Evolutionary conservation across 1,139 yeast species (phyloP).

Genomic region (Geotrichum histeridarum): DNA sequence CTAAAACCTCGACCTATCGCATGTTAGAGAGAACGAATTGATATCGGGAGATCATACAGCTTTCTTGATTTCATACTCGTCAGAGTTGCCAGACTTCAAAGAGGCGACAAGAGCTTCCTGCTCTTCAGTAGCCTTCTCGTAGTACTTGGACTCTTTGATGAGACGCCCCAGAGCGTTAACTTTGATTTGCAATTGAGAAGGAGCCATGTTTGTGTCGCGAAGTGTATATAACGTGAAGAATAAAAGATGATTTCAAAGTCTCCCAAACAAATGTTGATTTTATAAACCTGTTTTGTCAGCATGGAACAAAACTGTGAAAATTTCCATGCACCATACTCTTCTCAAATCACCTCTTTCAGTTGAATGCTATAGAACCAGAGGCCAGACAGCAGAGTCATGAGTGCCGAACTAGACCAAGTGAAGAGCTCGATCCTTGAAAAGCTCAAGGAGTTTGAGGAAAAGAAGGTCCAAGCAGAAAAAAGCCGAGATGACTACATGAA

Average conservation of each 20-base stretch:
- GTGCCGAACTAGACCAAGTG: slow-evolving; percentile 4
- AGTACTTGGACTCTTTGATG: slow-evolving; percentile 63
- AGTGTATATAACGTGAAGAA: neutral
- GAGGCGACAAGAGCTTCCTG: slow-evolving; percentile 48
- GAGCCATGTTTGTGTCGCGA: slow-evolving; percentile 51
- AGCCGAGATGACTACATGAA: slow-evolving; percentile 6
- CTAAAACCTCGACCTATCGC: slow-evolving; percentile 50
- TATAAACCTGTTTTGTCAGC: neutral
- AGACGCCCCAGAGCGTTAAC: slow-evolving; percentile 68
- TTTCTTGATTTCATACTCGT: slow-evolving; percentile 68
- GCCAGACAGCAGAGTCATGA: neutral
- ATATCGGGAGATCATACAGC: slow-evolving; percentile 34
- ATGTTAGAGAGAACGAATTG: neutral
- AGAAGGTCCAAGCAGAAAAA: slow-evolving; percentile 7
- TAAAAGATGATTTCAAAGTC: neutral
- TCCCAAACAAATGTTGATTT: neutral
- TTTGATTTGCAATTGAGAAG: slow-evolving; percentile 71
- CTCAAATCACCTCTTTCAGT: no score
- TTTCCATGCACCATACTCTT: no score
- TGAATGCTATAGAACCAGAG: no score
- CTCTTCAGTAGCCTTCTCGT: slow-evolving; percentile 59
- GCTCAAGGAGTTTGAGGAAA: slow-evolving; percentile 10
- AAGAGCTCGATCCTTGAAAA: slow-evolving; percentile 3
- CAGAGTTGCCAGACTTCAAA: slow-evolving; percentile 44
- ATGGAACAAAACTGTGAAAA: no score